Evolutionary conservation across 768 basidiomycete genomes (phyloP), one percentile per base, ranked within the genome.

Genomic region (Boletus huronensis): DNA sequence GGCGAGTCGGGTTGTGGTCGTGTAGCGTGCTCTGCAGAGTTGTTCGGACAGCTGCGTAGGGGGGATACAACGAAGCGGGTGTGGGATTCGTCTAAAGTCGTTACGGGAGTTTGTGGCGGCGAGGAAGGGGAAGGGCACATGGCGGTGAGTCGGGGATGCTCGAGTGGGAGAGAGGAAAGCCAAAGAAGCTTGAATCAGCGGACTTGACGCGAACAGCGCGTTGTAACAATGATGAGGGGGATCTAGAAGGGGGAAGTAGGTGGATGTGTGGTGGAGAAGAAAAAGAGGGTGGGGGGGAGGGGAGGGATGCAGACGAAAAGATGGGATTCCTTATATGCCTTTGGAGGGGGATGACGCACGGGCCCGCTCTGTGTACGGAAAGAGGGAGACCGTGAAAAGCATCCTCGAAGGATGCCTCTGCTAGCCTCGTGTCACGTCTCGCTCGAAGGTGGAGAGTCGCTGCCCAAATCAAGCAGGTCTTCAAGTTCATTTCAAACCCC

Each of bases 101-200:
- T 59, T 38, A 61, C 59, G 61, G 60, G 55, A 47, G 61, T 44
- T 55, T 64, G 69, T 53, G 64, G 54, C 48, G 66, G 65, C 39
- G 59, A 58, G 57, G 63, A 67, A 53, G 57, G 31, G 45, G 63
- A 61, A 57, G 50, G 34, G 43, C 44, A 53, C 70, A 72, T 72
- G 56, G 54, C 26, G 59, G 64, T 38, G 65, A 58, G 65, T 70
- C 68, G 55, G 60, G 56, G 51, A 58, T 17, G 53, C 59, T 57
- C 47, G 21, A 59, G 54, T 3, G 29, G 46, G 56, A 54, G 51
- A 56, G 45, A 47, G 44, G 50, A 60, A 56, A 47, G 50, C 31
- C 47, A 53, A 53, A 54, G 46, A 57, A 44, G 60, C 35, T 35
- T 46, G 34, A 54, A 57, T 45, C 50, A 48, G 48, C 52, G 50